Evolutionary conservation across 1,139 yeast genomes (phyloP).

Genomic region (Sugiyamaella japonica): DNA sequence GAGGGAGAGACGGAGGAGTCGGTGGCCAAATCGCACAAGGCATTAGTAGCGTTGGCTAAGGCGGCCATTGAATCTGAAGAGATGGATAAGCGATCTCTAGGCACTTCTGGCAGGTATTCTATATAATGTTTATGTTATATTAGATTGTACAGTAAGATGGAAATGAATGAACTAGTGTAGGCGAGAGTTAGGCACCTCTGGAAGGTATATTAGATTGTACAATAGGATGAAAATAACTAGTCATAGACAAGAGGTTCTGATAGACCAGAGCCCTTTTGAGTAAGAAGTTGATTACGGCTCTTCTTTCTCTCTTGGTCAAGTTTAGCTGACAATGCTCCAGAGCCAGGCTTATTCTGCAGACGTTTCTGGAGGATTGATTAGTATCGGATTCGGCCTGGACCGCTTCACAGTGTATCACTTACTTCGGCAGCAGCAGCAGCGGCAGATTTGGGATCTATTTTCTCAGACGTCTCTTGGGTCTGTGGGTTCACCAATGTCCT

Average conservation of each 20-base stretch:
- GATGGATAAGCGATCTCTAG: conserved; percentile 44
- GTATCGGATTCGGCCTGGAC: background rate
- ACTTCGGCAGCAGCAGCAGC: conserved; percentile 34
- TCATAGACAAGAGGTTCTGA: conserved; percentile 34
- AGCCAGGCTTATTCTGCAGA: conserved; percentile 14
- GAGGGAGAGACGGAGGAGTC: conserved; percentile 72
- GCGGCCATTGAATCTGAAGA: conserved; percentile 55
- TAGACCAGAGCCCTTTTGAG: conserved; percentile 20
- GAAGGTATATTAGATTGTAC: conserved; percentile 8
- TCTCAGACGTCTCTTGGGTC: background rate
- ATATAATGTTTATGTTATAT: conserved; percentile 1
- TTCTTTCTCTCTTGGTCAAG: conserved; percentile 34
- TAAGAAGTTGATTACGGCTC: conserved; percentile 26
- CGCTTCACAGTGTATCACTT: conserved; percentile 13
- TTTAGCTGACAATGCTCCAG: conserved; percentile 34
- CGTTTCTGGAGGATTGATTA: conserved; percentile 18
- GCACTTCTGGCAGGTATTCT: conserved; percentile 27
- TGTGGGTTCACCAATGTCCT: conserved; percentile 9
- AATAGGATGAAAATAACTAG: conserved; percentile 15
- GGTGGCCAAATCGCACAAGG: conserved; percentile 64
- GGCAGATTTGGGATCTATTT: conserved; percentile 27
- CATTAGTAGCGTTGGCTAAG: conserved; percentile 60
- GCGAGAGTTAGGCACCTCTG: conserved; percentile 34
- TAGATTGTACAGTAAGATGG: background rate
- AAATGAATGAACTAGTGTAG: conserved; percentile 30